Conservation (phyloP, 169 alveolate species). For the Theileria equi region DNA sequence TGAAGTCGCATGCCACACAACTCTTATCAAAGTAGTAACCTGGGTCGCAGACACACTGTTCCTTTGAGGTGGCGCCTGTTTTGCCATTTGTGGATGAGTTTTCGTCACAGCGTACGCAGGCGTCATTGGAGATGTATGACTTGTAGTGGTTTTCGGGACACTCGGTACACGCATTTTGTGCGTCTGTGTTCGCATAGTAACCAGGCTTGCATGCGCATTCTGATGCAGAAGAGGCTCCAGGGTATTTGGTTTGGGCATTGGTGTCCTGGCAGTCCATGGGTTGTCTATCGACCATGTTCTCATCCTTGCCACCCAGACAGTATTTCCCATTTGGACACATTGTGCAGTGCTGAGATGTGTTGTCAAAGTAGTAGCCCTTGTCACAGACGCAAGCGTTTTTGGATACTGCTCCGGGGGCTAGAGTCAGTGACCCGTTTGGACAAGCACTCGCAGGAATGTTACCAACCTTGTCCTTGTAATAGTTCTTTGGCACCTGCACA, state of each 20-base stretch:
- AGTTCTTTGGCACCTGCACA: constrained; percentile 26
- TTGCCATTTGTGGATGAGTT: constrained; percentile 60
- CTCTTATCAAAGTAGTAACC: constrained; percentile 72
- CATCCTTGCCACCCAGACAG: constrained; percentile 71
- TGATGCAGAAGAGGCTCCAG: constrained; percentile 68
- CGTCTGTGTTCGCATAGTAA: constrained; percentile 3
- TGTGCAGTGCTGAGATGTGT: constrained; percentile 23
- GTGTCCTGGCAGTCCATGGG: constrained; percentile 48
- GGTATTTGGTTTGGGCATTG: constrained; percentile 63
- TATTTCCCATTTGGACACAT: constrained; percentile 75
- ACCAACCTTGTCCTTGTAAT: constrained; percentile 61
- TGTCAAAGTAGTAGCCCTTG: constrained; percentile 59
- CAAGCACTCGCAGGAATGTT: constrained; percentile 64
- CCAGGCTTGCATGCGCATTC: constrained; percentile 72
- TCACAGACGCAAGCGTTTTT: constrained; percentile 62
- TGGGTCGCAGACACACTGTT: constrained; percentile 74
- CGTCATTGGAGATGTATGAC: constrained; percentile 60
- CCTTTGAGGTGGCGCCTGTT: constrained; percentile 70
- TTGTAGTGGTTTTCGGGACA: constrained; percentile 70
- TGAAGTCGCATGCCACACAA: constrained; percentile 72
- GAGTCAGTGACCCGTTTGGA: constrained; percentile 74
- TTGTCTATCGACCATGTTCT: constrained; percentile 25
- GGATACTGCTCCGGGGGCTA: constrained; percentile 65
- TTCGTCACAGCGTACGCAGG: constrained; percentile 66
- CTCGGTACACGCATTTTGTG: constrained; percentile 22